These are phyloP conservation scores for Neonectria punicea DNA, from an alignment of 2,329 filamentous ascomycete species.

Conservation along the genomic window DNA sequence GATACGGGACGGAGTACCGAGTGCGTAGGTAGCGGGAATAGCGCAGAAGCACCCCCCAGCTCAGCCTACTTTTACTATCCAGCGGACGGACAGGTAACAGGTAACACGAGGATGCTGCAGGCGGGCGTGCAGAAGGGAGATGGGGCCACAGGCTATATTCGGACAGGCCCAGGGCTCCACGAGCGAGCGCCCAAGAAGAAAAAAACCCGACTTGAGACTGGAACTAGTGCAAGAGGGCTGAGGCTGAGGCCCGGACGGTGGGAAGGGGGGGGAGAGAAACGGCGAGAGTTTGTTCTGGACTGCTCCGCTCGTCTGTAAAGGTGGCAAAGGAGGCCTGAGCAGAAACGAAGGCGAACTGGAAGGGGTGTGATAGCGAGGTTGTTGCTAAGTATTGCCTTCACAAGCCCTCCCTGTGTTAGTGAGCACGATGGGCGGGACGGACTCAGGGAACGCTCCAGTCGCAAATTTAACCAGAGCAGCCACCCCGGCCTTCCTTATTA, in stretches of 20 bases:
- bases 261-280: background rate
- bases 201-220: background rate
- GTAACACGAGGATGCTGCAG: conserved; percentile 10
- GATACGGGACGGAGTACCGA: background rate
- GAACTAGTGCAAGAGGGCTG: conserved; percentile 3
- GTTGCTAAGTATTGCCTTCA: too few relatives aligned
- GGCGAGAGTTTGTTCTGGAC: conserved; percentile 7
- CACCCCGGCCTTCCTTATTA: background rate
- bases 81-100: conserved; percentile 2
- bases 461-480: background rate
- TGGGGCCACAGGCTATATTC: background rate
- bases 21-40: background rate
- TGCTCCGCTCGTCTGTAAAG: background rate
- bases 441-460: background rate
- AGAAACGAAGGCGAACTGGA: background rate
- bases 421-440: background rate
- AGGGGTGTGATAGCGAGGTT: background rate
- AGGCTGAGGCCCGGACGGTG: conserved; percentile 2
- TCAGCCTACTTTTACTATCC: background rate
- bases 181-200: background rate
- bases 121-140: background rate
- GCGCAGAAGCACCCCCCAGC: conserved; percentile 3
- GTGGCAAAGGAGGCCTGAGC: background rate
- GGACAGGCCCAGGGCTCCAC: background rate
- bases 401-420: too few relatives aligned